Percentiles rank a stretch among this genome's conserved stretches.
These are phyloP conservation scores for Calonectria pseudoturangicola DNA, from an alignment of 2,329 filamentous ascomycete genomes.

Conservation along the genomic window DNA sequence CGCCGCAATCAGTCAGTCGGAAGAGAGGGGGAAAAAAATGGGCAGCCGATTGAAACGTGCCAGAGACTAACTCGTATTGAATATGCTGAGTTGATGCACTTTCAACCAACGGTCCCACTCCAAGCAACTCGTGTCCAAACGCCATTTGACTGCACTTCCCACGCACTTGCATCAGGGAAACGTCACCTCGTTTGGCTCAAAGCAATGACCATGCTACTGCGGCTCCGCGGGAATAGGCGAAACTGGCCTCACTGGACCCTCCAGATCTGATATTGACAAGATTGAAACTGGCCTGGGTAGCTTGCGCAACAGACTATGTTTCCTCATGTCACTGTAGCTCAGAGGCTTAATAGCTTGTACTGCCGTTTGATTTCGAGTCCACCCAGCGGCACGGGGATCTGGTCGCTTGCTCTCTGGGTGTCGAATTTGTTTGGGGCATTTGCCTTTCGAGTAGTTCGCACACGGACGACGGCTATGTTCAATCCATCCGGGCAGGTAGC, in stretches of 20 bases:
- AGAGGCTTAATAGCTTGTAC: background rate
- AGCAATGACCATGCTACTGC: no score
- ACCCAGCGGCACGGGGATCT: no score
- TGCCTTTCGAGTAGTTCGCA: background rate
- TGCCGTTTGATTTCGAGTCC: background rate
- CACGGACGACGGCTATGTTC: background rate
- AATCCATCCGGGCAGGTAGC: background rate
- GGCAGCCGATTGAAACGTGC: background rate
- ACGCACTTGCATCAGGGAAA: background rate
- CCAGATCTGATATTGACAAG: background rate
- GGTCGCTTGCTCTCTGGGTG: background rate
- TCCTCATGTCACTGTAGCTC: background rate
- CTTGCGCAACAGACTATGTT: background rate
- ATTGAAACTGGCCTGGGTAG: background rate
- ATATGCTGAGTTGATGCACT: constrained; percentile 15
- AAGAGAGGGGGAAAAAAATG: background rate
- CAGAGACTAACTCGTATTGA: background rate
- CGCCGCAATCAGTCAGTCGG: background rate
- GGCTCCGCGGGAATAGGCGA: background rate
- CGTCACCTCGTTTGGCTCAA: background rate
- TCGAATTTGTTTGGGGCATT: background rate
- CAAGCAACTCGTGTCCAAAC: constrained; percentile 4
- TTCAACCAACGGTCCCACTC: background rate
- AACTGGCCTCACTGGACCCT: background rate
- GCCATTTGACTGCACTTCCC: constrained; percentile 6